phyloP scores from a whole-genome alignment of 179 eudicot genomes.

The Nepenthes alata region DNA sequence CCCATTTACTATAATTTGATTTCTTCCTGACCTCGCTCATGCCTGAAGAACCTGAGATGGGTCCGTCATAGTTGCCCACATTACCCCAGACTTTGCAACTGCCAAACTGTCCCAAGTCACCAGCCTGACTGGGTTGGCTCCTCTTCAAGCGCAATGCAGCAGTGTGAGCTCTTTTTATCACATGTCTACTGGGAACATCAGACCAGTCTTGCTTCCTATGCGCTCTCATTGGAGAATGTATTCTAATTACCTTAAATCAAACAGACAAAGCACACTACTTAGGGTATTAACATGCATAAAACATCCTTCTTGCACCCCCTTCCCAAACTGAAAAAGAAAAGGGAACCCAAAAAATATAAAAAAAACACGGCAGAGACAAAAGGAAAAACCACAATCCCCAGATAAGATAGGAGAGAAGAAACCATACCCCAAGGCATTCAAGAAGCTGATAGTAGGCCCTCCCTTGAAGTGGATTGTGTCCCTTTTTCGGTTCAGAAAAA shows the following conservation, averaged over 20 bases:
- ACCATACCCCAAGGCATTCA: conserved; percentile 89
- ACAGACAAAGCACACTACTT: neutral
- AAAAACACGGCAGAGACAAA: too few species aligned
- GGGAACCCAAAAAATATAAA: neutral
- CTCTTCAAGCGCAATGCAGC: conserved; percentile 69
- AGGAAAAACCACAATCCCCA: neutral
- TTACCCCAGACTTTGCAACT: conserved; percentile 93
- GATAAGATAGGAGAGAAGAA: neutral
- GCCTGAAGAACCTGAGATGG: conserved; percentile 67
- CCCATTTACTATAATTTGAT: conserved; percentile 87
- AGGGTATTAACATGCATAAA: neutral
- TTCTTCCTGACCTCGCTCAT: conserved; percentile 52
- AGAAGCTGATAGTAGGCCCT: conserved; percentile 95
- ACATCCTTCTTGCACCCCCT: neutral
- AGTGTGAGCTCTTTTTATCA: conserved; percentile 61
- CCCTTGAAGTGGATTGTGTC: conserved; percentile 99
- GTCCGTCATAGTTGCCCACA: conserved; percentile 43
- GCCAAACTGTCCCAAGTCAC: conserved; percentile 68
- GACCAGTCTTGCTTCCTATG: conserved; percentile 80
- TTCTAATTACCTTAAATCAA: conserved; percentile 61
- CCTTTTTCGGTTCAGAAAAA: conserved; percentile 87
- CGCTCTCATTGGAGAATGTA: conserved; percentile 98
- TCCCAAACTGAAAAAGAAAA: neutral
- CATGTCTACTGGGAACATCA: conserved; percentile 66
- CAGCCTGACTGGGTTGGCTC: conserved; percentile 30